Conservation (phyloP, 495 filamentous ascomycete genomes). For the Diplogelasinospora grovesii region DNA sequence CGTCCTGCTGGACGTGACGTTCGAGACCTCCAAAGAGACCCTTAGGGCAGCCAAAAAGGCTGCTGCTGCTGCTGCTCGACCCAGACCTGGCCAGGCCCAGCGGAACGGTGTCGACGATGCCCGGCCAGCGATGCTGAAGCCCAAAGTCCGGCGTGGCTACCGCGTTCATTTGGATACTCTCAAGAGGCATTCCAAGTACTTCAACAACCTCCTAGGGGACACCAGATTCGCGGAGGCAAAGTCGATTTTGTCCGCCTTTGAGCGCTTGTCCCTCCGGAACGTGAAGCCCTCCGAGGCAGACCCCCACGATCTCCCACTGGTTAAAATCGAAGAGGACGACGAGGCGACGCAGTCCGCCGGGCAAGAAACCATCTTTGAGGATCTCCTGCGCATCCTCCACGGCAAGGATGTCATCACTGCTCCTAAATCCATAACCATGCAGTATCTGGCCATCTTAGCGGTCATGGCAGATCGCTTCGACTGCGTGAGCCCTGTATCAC, state of each 20-base stretch:
- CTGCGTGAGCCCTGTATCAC: conserved; percentile 39
- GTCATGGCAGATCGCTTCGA: conserved; percentile 64
- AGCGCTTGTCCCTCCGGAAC: conserved; percentile 31
- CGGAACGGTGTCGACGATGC: too few relatives aligned
- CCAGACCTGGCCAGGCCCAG: conserved; percentile 16
- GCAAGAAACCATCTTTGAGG: conserved; percentile 42
- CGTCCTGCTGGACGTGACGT: conserved; percentile 47
- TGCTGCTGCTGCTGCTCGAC: conserved; percentile 4
- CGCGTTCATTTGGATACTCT: conserved; percentile 31
- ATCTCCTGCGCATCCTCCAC: conserved; percentile 55
- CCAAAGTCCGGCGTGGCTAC: conserved; percentile 28
- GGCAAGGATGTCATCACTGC: conserved; percentile 29
- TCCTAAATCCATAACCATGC: conserved; percentile 38
- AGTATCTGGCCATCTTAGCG: conserved; percentile 53
- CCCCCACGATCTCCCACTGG: conserved; percentile 42
- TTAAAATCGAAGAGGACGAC: conserved; percentile 53
- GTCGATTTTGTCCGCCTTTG: conserved; percentile 36
- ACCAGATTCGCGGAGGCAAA: conserved; percentile 46
- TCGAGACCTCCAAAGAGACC: conserved; percentile 43
- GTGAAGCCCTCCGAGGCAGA: conserved; percentile 41
- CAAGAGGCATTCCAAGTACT: conserved; percentile 51
- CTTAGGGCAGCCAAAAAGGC: conserved; percentile 22
- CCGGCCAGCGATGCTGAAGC: conserved; percentile 23
- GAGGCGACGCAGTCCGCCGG: conserved; percentile 46
- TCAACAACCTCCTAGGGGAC: conserved; percentile 47